A percentile compares a stretch with the other conserved stretches of the same genome.
Conservation (phyloP, 1,284 basidiomycete species). For the Rhizoctonia solani region DNA sequence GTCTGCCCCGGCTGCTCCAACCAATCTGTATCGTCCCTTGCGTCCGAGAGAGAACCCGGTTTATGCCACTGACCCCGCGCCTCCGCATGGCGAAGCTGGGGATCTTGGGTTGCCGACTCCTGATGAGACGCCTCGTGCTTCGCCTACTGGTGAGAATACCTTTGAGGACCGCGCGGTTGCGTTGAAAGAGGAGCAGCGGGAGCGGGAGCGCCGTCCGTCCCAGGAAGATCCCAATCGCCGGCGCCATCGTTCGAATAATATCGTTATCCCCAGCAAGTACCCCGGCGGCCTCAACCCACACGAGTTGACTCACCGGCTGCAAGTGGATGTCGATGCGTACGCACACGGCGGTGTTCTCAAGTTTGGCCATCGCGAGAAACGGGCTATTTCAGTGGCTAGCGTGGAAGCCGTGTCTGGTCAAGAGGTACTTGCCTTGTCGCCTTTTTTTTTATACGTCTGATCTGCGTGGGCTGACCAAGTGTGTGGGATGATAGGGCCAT, state of each 20-base stretch:
- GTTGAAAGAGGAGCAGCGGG: not conserved
- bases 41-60: slow-evolving; percentile 10
- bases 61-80: not conserved
- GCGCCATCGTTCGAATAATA: not conserved
- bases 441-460: not conserved
- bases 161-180: slow-evolving; percentile 5
- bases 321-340: not conserved
- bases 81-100: not conserved
- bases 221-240: too few species aligned
- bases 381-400: slow-evolving; percentile 32
- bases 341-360: not conserved
- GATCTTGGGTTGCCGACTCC: slow-evolving; percentile 26
- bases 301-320: slow-evolving; percentile 1
- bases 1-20: not conserved
- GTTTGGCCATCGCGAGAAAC: slow-evolving; percentile 27
- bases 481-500: slow-evolving; percentile 1
- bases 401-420: slow-evolving; percentile 30
- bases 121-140: slow-evolving; percentile 24
- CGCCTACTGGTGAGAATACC: slow-evolving; percentile 16
- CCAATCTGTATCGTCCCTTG: not conserved
- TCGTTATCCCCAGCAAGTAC: slow-evolving; percentile 1
- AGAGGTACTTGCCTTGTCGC: not conserved
- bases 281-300: not conserved
- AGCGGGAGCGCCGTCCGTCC: not conserved
- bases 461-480: too few species aligned